Evolutionary conservation across 352 stramenopile genomes (phyloP), one percentile per base, ranked within the genome.

Genomic region (Plasmopara muralis): DNA sequence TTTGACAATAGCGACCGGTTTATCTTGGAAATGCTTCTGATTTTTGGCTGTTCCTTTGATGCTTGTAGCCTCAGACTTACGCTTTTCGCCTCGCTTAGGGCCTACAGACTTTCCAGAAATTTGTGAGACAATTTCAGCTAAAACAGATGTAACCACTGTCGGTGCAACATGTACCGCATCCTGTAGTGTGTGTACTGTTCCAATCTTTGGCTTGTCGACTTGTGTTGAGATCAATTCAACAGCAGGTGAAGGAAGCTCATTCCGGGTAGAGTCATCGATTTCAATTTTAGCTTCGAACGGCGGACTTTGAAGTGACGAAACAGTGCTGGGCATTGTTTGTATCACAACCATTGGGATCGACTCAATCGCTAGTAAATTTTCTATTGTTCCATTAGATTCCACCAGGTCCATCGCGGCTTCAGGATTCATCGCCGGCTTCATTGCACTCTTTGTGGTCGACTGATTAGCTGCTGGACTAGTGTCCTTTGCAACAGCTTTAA

Each of bases 21-120:
- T 63, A 5, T 39, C 25, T 44, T 52, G 53, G 37, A 62, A 56
- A 13, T 10, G 28, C 8, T 42, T 39, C 42, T 60, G 64, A 12
- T 43, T n/a, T 18, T 35, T 2, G 25, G 0, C 12, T 16, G 6
- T 15, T 28, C 18, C 46, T 35, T 38, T 33, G 6, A 5, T 7
- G 16, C 13, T 52, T 10, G 13, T 10, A 35, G 13, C 18, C 5
- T 50, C 43, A 31, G 35, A 15, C 13, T 55, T 53, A n/a, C 39
- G 47, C 30, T 54, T 53, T 33, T 45, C 42, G 18, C 16, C 30
- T 52, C 33, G 15, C 29, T 58, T 66, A 0, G n/a, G 29, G 4
- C 38, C 13, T 0, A 43, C 31, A 15, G 30, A 35, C n/a, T 41
- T 9, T 0, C 30, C 30, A 15, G 28, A 13, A 31, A 31, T n/a